phyloP scores from a whole-genome alignment of 495 filamentous ascomycete genomes.

The Saxophila tyrrhenica region DNA sequence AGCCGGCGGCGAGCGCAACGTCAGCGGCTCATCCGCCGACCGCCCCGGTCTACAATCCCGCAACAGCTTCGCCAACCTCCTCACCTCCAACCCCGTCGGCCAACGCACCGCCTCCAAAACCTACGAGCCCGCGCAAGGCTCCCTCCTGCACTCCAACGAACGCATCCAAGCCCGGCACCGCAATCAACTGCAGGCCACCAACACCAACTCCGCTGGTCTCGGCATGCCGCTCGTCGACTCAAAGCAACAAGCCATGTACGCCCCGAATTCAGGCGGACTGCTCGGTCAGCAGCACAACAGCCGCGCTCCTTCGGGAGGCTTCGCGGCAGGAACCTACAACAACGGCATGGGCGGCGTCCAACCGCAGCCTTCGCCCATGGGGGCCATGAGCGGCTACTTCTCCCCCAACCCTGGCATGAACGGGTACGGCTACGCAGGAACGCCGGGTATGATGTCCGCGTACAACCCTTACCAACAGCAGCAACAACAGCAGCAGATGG shows the following conservation, averaged over 20 bases:
- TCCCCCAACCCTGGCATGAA: conserved; percentile 3
- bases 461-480: background rate
- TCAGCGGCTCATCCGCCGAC: too few relatives aligned
- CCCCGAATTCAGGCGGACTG: conserved; percentile 11
- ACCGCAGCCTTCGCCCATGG: background rate
- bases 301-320: conserved; percentile 31
- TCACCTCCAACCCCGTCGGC: conserved; percentile 44
- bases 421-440: background rate
- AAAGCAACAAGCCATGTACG: background rate
- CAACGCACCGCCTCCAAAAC: conserved; percentile 7
- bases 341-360: conserved; percentile 36
- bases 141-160: conserved; percentile 23
- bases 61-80: conserved; percentile 37
- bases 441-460: background rate
- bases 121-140: conserved; percentile 18
- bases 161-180: conserved; percentile 17
- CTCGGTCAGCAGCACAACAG: conserved; percentile 23
- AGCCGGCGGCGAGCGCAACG: conserved; percentile 25
- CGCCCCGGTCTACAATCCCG: background rate
- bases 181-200: conserved; percentile 17
- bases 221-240: background rate
- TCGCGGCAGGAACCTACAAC: conserved; percentile 41
- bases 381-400: background rate
- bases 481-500: background rate
- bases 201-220: conserved; percentile 5